Conservation (phyloP, 345 rosid genomes). For the Aegle marmelos region DNA sequence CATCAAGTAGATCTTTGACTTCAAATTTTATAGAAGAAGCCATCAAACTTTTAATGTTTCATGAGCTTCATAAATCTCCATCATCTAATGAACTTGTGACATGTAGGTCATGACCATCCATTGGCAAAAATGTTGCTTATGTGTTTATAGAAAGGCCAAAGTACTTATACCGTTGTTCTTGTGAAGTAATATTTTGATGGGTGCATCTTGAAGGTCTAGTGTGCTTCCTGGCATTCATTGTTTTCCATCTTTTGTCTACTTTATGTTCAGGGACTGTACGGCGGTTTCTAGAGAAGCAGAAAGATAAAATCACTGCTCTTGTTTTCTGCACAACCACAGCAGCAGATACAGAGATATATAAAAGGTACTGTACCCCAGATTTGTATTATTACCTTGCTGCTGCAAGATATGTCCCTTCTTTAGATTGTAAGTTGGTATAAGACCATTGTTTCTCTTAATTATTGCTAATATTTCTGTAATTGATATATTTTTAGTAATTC, state of each 20-base stretch:
- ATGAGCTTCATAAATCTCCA: background rate
- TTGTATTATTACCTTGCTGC: conserved; percentile 2
- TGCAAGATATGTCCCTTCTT: conserved; percentile 10
- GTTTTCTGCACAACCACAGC: conserved; percentile 86
- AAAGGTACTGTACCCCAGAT: conserved; percentile 48
- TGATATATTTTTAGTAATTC: background rate
- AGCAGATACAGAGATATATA: conserved; percentile 90
- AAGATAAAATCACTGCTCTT: conserved; percentile 76
- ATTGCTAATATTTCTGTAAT: background rate
- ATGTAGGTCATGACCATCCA: background rate
- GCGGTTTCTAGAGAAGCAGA: conserved; percentile 91
- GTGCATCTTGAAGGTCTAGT: conserved; percentile 7
- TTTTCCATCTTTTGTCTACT: conserved; percentile 18
- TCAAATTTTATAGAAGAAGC: background rate
- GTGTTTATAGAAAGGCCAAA: background rate
- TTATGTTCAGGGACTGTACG: conserved; percentile 78
- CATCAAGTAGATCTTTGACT: background rate
- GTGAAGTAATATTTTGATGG: conserved; percentile 1
- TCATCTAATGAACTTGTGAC: background rate
- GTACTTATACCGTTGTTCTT: background rate
- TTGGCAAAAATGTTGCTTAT: background rate
- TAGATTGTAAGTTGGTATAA: background rate
- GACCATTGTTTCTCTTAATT: background rate
- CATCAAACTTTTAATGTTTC: background rate
- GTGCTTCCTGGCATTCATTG: background rate